Base-by-base conservation (phyloP, 169 alveolate genomes). In the Sarcocystis neurona region DNA sequence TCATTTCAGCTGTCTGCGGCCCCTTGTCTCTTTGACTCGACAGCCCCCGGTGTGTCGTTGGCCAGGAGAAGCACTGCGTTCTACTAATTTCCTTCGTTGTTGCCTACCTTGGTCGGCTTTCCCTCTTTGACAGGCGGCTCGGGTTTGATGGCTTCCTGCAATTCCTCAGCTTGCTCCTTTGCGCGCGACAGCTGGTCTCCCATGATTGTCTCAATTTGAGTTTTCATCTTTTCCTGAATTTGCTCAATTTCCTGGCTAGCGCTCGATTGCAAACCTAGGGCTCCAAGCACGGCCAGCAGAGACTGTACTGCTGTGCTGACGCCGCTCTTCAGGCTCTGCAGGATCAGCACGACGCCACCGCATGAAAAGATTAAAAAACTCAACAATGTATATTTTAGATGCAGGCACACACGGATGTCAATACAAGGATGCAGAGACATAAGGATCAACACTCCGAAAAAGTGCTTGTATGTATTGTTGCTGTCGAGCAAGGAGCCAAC, bases 241-340 rank as follows among this genome's bases (percentile, higher is more conserved):
- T 91, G 90, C 41, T 88, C 91, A 44, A 90, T 84, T 30, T 91
- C 93, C 58, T 92, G 93, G 30, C 92, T 87, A 48, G 95, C 95
- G 8, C 95, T 94, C 18, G 94, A 87, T 63, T 92, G 95, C 37
- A 92, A 53, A 27, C 95, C 95, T 46, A 92, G 94, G 1, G 95
- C 95, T 46, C 95, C 95, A 34, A 92, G 92, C 53, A 92, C 88
- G 39, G 95, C 95, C 43, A 92, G 66, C 78, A 92, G 86, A 15
- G 95, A 90, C 79, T 92, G 95, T 44, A 92, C 95, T 10, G 94
- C 94, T 6, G 95, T 91, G 87, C 94, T 91, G 58, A 90, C 58
- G 60, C 93, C 95, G 80, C 92, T 92, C 82, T 92, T 92, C 91
- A 92, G 70, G 53, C 94, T 90, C 90, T 85, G 85, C 18, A 20